Evolutionary conservation across 2,329 filamentous ascomycete genomes (phyloP).

Genomic region (Didymella segeticola): DNA sequence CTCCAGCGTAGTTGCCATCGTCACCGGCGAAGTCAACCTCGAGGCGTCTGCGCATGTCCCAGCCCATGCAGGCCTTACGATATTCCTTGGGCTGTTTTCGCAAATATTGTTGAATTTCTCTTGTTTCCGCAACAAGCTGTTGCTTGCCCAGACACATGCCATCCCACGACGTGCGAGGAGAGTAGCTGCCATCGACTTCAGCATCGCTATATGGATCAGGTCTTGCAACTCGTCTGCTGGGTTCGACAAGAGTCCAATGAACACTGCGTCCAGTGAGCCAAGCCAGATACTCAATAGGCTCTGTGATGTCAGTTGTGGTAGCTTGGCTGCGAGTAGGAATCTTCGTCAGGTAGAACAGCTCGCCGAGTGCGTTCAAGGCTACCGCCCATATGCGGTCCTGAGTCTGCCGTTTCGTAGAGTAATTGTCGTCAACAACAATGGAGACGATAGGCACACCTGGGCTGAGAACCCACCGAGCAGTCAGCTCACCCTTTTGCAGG

Average conservation of each 20-base stretch:
- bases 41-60: slow-evolving; percentile 88
- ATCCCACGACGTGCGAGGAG: slow-evolving; percentile 78
- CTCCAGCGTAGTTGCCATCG: slow-evolving; percentile 77
- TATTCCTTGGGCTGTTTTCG: slow-evolving; percentile 78
- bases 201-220: slow-evolving; percentile 76
- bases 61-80: slow-evolving; percentile 76
- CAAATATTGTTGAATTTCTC: slow-evolving; percentile 80
- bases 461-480: slow-evolving; percentile 86
- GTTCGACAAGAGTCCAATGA: slow-evolving; percentile 81
- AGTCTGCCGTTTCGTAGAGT: slow-evolving; percentile 72
- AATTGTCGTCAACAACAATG: slow-evolving; percentile 83
- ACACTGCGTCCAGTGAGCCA: slow-evolving; percentile 82
- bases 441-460: slow-evolving; percentile 91
- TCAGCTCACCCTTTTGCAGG: slow-evolving; percentile 75
- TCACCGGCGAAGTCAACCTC: slow-evolving; percentile 90
- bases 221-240: slow-evolving; percentile 73
- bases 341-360: slow-evolving; percentile 83
- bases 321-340: slow-evolving; percentile 65
- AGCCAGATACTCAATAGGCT: slow-evolving; percentile 67
- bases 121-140: slow-evolving; percentile 77
- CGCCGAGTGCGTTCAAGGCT: slow-evolving; percentile 90
- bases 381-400: slow-evolving; percentile 85
- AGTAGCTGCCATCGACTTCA: slow-evolving; percentile 73
- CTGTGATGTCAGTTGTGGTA: slow-evolving; percentile 57
- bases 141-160: slow-evolving; percentile 73